A percentile compares a stretch with the other conserved stretches of the same genome.
Evolutionary conservation across 768 basidiomycete species (phyloP).

Genomic region (Plicaturopsis crispa): DNA sequence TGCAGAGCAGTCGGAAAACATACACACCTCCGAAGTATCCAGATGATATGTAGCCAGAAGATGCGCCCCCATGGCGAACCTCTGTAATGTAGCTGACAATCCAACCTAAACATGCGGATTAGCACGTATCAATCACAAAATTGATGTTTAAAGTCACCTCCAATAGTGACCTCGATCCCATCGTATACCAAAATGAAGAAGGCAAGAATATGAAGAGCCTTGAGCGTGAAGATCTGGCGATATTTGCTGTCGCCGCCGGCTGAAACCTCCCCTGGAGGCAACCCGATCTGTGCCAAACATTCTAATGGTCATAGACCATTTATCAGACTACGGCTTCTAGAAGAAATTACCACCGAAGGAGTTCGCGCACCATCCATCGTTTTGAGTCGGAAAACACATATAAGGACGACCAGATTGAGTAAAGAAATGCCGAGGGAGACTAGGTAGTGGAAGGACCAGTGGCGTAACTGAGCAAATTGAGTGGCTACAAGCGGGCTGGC

Average conservation of each 20-base stretch:
- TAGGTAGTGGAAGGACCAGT: constrained; percentile 34
- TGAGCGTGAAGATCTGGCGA: constrained; percentile 29
- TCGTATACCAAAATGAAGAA: constrained; percentile 28
- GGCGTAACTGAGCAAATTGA: constrained; percentile 31
- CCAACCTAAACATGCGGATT: constrained; percentile 22
- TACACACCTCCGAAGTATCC: constrained; percentile 28
- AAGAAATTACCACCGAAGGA: not conserved
- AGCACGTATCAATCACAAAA: not conserved
- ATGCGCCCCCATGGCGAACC: constrained; percentile 27
- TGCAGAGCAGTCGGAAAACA: not conserved
- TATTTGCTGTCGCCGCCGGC: constrained; percentile 21
- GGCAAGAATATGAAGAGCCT: constrained; percentile 28
- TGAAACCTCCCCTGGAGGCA: constrained; percentile 15
- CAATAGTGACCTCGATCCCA: constrained; percentile 31
- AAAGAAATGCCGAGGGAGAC: constrained; percentile 18
- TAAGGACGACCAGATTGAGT: constrained; percentile 1
- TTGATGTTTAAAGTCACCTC: constrained; percentile 16
- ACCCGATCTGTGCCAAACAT: constrained; percentile 28
- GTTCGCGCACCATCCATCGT: not conserved
- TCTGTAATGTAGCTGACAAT: constrained; percentile 31
- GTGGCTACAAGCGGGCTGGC: constrained; percentile 47
- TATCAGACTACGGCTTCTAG: not conserved
- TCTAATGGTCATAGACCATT: constrained; percentile 16
- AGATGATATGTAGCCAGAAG: constrained; percentile 32
- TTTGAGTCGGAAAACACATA: constrained; percentile 2